Evolutionary conservation across 1,284 basidiomycete species (phyloP).

Genomic region (Papiliotrema fonsecae): DNA sequence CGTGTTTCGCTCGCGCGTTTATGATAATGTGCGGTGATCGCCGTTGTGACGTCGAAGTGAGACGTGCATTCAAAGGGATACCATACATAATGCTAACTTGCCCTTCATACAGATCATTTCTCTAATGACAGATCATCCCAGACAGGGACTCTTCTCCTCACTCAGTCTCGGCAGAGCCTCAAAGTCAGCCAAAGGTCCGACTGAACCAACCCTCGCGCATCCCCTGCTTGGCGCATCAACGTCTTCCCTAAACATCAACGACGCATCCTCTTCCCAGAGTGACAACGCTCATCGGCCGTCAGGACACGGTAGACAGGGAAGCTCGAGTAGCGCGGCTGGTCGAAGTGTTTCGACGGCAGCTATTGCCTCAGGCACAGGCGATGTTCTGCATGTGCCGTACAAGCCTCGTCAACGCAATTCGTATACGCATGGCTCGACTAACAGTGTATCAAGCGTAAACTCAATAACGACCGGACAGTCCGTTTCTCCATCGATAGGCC

Average conservation of each 20-base stretch:
- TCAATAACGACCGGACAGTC: constrained; percentile 5
- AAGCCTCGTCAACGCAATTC: constrained; percentile 31
- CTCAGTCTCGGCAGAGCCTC: constrained; percentile 29
- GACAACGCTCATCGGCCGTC: background rate
- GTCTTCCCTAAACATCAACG: constrained; percentile 23
- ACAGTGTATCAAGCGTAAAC: constrained; percentile 16
- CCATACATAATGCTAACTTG: no score
- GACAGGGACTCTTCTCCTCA: constrained; percentile 31
- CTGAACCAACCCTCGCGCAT: constrained; percentile 31
- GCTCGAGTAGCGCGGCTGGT: no score
- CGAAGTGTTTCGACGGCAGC: no score
- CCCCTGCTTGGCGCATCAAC: constrained; percentile 39
- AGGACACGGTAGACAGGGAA: background rate
- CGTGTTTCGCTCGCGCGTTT: no score
- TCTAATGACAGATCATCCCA: constrained; percentile 1
- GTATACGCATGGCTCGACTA: constrained; percentile 25
- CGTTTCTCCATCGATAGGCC: no score
- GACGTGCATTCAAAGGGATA: no score
- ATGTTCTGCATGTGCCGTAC: constrained; percentile 27
- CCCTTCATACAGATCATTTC: no score
- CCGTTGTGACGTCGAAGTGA: no score
- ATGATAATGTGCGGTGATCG: no score
- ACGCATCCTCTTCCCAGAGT: constrained; percentile 3
- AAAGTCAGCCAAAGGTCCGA: constrained; percentile 11
- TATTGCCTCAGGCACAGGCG: background rate